Evolutionary conservation across 768 basidiomycete species (phyloP).

Genomic region (Pulveroboletus sp.): DNA sequence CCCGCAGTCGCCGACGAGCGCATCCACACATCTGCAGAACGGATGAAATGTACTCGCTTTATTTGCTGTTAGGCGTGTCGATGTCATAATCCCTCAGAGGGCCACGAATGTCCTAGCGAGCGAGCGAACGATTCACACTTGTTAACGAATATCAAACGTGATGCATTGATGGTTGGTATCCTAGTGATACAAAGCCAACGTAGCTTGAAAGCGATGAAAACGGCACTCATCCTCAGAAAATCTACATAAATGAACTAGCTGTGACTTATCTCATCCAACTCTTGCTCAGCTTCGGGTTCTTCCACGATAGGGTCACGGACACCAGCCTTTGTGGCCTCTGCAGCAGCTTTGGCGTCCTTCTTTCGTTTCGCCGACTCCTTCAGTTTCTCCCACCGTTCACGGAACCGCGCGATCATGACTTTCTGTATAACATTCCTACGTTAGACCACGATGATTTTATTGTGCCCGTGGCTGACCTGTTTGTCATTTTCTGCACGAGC

Average conservation of each 20-base stretch:
- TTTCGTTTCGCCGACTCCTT: constrained; percentile 86
- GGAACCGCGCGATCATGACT: constrained; percentile 76
- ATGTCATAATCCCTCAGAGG: too few species aligned
- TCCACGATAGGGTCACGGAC: constrained; percentile 67
- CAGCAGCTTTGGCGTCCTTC: constrained; percentile 63
- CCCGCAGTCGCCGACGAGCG: not conserved
- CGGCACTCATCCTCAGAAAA: not conserved
- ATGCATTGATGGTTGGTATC: constrained; percentile 5
- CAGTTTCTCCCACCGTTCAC: constrained; percentile 85
- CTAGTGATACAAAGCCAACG: constrained; percentile 12
- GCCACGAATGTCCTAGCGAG: not conserved
- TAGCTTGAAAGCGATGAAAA: constrained; percentile 4
- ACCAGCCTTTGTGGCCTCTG: constrained; percentile 39
- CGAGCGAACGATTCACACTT: not conserved
- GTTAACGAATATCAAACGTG: not conserved
- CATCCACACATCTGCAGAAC: not conserved
- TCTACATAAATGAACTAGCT: not conserved
- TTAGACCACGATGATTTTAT: constrained; percentile 9
- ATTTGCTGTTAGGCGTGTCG: too few species aligned
- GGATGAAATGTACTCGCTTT: not conserved
- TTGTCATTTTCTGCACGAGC: constrained; percentile 74
- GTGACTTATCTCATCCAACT: constrained; percentile 30
- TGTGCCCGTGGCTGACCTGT: constrained; percentile 47
- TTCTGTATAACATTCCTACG: constrained; percentile 44
- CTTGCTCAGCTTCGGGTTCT: constrained; percentile 64